phyloP scores from a whole-genome alignment of 495 filamentous ascomycete species.

The Aspergillus ostianus region DNA sequence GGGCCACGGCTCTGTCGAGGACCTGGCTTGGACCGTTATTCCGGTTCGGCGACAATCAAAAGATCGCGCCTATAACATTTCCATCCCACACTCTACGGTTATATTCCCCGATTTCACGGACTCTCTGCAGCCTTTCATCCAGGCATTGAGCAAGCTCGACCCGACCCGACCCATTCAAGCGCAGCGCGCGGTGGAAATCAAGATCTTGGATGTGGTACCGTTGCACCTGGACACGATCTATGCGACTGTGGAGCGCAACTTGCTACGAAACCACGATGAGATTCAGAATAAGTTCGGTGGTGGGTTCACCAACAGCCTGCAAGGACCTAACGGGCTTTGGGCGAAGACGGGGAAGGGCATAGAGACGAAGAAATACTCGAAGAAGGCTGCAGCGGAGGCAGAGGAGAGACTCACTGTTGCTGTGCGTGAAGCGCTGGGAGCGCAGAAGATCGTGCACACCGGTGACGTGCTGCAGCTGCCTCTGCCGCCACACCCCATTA shows the following conservation, averaged over 20 bases:
- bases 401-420: conserved; percentile 71
- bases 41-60: conserved; percentile 68
- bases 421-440: conserved; percentile 69
- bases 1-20: conserved; percentile 54
- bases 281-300: conserved; percentile 62
- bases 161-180: conserved; percentile 49
- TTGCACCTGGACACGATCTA: conserved; percentile 79
- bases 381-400: conserved; percentile 40
- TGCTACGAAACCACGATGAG: conserved; percentile 60
- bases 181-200: conserved; percentile 70
- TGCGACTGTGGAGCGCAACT: conserved; percentile 78
- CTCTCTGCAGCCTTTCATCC: conserved; percentile 73
- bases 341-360: conserved; percentile 35
- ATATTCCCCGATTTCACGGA: conserved; percentile 79
- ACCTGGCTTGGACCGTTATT: conserved; percentile 77
- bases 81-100: conserved; percentile 73
- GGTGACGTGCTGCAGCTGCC: conserved; percentile 83
- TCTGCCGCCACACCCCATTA: conserved; percentile 83
- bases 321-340: conserved; percentile 39
- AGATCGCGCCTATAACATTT: conserved; percentile 68
- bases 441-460: conserved; percentile 72
- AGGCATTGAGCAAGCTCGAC: conserved; percentile 60
- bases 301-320: conserved; percentile 45
- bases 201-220: conserved; percentile 76
- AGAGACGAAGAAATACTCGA: conserved; percentile 38